phyloP scores from a whole-genome alignment of 2,329 filamentous ascomycete species.

The Penicillium verrucosum region DNA sequence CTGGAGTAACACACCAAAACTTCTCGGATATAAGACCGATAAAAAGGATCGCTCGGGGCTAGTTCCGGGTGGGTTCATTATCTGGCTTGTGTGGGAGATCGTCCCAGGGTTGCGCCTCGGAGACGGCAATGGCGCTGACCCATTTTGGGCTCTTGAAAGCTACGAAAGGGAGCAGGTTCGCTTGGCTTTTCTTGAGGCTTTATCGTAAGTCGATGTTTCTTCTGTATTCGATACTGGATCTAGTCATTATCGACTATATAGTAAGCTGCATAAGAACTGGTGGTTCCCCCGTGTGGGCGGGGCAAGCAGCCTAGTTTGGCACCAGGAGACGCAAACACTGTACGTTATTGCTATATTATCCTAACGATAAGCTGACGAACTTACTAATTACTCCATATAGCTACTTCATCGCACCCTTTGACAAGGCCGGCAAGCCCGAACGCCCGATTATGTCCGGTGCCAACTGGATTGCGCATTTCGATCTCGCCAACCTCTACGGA shows the following conservation, averaged over 20 bases:
- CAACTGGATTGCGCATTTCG: not conserved
- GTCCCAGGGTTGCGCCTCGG: not conserved
- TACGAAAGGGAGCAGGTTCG: not conserved
- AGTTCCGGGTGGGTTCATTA: not conserved
- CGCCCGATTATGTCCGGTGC: not conserved
- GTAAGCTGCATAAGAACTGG: not conserved
- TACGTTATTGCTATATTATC: not conserved
- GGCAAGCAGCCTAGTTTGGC: not conserved
- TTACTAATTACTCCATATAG: not conserved
- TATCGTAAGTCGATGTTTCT: not conserved
- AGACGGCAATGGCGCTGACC: not conserved
- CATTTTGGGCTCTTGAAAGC: not conserved
- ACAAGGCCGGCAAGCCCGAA: not conserved
- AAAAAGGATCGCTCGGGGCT: not conserved
- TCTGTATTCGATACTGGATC: not conserved
- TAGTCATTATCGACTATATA: not conserved
- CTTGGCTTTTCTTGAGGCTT: not conserved
- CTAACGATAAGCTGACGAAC: not conserved
- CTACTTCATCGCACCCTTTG: not conserved
- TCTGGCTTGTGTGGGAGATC: not conserved
- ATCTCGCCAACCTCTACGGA: not conserved
- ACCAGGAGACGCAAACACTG: not conserved
- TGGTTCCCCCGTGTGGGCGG: not conserved
- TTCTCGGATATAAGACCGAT: not conserved
- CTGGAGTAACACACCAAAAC: not conserved